Percentiles rank a stretch among this genome's conserved stretches.
These are phyloP conservation scores for Spinacia oleracea DNA, from an alignment of 179 eudicot species.

Conservation along the genomic window DNA sequence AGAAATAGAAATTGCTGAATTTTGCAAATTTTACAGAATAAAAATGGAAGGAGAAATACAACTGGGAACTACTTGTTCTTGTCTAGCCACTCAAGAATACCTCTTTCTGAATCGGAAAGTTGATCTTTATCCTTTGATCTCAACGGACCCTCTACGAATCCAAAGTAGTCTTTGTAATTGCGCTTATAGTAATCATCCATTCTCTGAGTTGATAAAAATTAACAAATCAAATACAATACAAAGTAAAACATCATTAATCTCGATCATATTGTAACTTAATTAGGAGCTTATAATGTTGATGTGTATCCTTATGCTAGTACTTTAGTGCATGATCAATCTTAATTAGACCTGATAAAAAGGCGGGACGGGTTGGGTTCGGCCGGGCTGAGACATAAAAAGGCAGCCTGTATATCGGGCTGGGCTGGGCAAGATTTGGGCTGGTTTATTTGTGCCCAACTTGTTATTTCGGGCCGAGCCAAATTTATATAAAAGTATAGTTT, in stretches of 20 bases:
- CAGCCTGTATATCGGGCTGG: too few species aligned
- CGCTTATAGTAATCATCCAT: conserved; percentile 77
- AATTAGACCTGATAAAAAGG: too few species aligned
- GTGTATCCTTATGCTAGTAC: too few species aligned
- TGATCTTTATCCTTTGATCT: conserved; percentile 50
- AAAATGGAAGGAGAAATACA: neutral
- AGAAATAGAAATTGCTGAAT: neutral
- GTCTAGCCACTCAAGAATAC: conserved; percentile 84
- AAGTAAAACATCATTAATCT: neutral
- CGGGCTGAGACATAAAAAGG: too few species aligned
- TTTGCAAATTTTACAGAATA: neutral
- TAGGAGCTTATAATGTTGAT: too few species aligned
- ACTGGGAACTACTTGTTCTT: conserved; percentile 48
- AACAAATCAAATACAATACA: neutral
- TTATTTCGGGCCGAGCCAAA: too few species aligned
- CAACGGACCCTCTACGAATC: conserved; percentile 62
- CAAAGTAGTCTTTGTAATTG: conserved; percentile 90
- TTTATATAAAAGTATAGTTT: too few species aligned
- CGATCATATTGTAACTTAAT: neutral
- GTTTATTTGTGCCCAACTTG: too few species aligned
- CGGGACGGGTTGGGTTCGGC: too few species aligned
- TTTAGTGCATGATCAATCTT: neutral
- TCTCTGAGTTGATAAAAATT: conserved; percentile 43
- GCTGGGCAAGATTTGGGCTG: too few species aligned
- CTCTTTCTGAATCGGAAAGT: conserved; percentile 81